phyloP scores from a whole-genome alignment of 106 monocot species.

The Dendrobium catenatum region DNA sequence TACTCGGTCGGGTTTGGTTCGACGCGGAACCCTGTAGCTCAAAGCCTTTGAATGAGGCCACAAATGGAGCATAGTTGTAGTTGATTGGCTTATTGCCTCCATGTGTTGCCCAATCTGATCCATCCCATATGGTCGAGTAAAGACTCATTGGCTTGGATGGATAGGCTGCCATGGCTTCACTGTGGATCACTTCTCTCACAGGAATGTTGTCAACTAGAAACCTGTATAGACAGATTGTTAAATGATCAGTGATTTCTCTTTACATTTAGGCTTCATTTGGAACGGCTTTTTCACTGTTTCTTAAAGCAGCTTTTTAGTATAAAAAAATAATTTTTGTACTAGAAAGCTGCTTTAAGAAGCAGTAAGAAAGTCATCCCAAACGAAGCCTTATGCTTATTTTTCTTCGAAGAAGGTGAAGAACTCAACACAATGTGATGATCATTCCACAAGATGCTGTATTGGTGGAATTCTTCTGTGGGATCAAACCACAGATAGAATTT shows the following conservation, averaged over 20 bases:
- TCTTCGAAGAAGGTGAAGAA: not conserved
- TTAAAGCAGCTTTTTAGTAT: no score
- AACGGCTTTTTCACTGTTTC: no score
- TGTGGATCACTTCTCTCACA: constrained; percentile 39
- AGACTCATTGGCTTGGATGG: constrained; percentile 40
- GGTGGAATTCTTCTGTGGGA: constrained; percentile 33
- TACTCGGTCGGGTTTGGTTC: constrained; percentile 2
- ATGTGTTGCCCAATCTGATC: constrained; percentile 30
- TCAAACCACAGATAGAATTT: constrained; percentile 49
- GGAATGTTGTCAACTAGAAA: constrained; percentile 44
- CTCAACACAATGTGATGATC: constrained; percentile 37
- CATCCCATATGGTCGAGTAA: constrained; percentile 36
- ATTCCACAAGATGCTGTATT: constrained; percentile 58
- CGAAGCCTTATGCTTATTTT: no score
- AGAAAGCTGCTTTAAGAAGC: no score
- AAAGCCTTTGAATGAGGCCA: constrained; percentile 19
- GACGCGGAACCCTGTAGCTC: constrained; percentile 18
- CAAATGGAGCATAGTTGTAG: constrained; percentile 32
- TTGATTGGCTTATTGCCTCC: constrained; percentile 26
- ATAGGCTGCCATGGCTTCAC: constrained; percentile 33
- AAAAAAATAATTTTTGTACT: no score
- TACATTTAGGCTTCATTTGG: no score
- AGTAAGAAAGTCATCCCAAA: no score
- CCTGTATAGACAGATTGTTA: constrained; percentile 20
- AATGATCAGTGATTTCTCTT: no score